phyloP scores from a whole-genome alignment of 805 yeast genomes.

The Barnettozyma wickerhamii region DNA sequence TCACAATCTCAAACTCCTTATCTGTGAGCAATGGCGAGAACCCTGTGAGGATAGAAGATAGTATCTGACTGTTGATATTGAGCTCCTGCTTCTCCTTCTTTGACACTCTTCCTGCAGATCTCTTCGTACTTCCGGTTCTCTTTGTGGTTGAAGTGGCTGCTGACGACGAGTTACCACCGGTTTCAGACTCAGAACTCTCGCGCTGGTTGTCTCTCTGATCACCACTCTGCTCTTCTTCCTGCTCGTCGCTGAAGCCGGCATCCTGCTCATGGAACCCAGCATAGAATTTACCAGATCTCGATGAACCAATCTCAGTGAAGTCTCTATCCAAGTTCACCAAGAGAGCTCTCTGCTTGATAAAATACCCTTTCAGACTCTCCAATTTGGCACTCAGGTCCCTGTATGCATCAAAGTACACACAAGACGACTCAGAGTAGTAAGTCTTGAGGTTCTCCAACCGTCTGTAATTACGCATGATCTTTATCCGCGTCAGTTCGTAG shows the following conservation, averaged over 20 bases:
- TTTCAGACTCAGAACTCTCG: constrained; percentile 19
- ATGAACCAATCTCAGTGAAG: constrained; percentile 26
- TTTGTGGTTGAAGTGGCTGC: not conserved
- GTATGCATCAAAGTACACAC: constrained; percentile 24
- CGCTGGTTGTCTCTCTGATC: not conserved
- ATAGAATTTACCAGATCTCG: constrained; percentile 29
- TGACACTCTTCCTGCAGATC: not conserved
- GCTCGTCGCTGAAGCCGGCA: not conserved
- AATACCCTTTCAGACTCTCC: constrained; percentile 29
- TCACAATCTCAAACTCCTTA: constrained; percentile 30
- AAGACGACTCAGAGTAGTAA: constrained; percentile 25
- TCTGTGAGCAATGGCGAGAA: constrained; percentile 28
- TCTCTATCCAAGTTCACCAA: constrained; percentile 25
- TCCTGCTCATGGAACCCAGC: constrained; percentile 17
- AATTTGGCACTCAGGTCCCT: constrained; percentile 26
- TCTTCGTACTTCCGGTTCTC: not conserved
- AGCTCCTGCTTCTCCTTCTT: constrained; percentile 2
- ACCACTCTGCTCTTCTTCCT: not conserved
- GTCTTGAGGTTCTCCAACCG: constrained; percentile 22
- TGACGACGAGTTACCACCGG: constrained; percentile 11
- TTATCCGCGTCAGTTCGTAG: constrained; percentile 26
- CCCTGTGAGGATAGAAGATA: constrained; percentile 25
- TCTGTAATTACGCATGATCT: constrained; percentile 23
- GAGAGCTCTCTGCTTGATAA: constrained; percentile 26
- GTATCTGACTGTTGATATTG: constrained; percentile 4